Evolutionary conservation across 202 grass and related monocot genomes (phyloP).

Genomic region (Brachypodium distachyon): DNA sequence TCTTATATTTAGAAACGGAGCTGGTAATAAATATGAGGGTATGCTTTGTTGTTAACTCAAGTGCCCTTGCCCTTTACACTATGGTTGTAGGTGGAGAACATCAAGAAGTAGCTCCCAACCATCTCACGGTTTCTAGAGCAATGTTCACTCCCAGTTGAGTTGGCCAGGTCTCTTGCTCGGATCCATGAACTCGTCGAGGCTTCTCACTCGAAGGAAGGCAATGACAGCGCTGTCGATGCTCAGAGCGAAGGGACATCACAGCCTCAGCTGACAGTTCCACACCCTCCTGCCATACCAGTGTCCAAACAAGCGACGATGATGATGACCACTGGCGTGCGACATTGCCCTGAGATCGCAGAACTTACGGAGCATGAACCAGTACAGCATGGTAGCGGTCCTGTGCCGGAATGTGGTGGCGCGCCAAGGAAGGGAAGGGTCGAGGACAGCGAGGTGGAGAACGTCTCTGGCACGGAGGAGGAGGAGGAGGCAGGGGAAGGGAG

Average conservation of each 20-base stretch:
- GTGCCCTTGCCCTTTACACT: not conserved
- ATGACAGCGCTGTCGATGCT: not conserved
- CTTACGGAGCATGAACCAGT: not conserved
- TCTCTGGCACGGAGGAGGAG: not conserved
- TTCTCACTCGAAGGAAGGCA: not conserved
- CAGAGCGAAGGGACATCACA: not conserved
- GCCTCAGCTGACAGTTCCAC: not conserved
- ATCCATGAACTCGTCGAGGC: not conserved
- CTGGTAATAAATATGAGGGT: too few relatives aligned
- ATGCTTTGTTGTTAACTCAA: not conserved
- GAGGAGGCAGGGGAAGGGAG: not conserved
- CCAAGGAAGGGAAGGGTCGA: not conserved
- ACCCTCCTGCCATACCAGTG: not conserved
- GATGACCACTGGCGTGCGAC: not conserved
- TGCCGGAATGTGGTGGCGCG: not conserved
- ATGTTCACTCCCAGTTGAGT: not conserved
- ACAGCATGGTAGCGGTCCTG: not conserved
- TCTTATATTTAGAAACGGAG: too few relatives aligned
- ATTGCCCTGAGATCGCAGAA: not conserved
- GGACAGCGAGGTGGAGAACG: not conserved
- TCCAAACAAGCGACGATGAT: not conserved
- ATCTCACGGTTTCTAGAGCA: not conserved
- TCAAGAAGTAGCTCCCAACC: conserved; percentile 11
- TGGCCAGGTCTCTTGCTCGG: conserved; percentile 1
- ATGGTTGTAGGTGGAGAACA: not conserved